phyloP scores from a whole-genome alignment of 345 rosid species.

The Leavenworthia alabamica region DNA sequence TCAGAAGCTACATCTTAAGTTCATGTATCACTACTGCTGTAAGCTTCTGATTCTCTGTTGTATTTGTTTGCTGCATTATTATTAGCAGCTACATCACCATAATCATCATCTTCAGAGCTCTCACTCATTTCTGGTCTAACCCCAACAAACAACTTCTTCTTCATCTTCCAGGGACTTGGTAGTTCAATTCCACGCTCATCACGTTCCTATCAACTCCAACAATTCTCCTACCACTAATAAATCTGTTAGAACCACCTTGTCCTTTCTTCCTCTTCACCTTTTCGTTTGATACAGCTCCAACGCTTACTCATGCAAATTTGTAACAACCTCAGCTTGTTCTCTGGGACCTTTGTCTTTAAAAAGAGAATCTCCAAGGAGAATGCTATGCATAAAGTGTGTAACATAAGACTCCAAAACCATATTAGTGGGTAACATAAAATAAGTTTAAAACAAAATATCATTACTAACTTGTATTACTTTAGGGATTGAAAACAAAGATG shows the following conservation, averaged over 20 bases:
- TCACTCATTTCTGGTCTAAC: slow-evolving; percentile 43
- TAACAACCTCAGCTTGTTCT: slow-evolving; percentile 36
- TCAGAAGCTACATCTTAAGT: not conserved
- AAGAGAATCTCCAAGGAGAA: slow-evolving; percentile 39
- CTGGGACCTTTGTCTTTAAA: slow-evolving; percentile 46
- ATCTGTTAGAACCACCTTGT: slow-evolving; percentile 35
- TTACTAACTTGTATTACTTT: not conserved
- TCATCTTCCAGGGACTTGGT: slow-evolving; percentile 52
- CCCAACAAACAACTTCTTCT: slow-evolving; percentile 32
- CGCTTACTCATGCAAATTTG: slow-evolving; percentile 39
- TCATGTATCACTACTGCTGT: slow-evolving; percentile 66
- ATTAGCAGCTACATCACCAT: slow-evolving; percentile 25
- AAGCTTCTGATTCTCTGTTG: slow-evolving; percentile 54
- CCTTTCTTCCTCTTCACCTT: slow-evolving; percentile 43
- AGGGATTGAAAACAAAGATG: slow-evolving; percentile 1
- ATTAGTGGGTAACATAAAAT: not conserved
- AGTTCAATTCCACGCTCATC: slow-evolving; percentile 43
- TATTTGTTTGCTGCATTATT: slow-evolving; percentile 33
- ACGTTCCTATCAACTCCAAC: slow-evolving; percentile 33
- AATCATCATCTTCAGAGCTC: slow-evolving; percentile 41
- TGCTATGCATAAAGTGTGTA: slow-evolving; percentile 43
- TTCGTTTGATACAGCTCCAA: slow-evolving; percentile 49
- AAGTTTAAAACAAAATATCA: not conserved
- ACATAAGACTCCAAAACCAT: slow-evolving; percentile 7
- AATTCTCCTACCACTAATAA: slow-evolving; percentile 36